These are phyloP conservation scores for Euphorbia schlechtendalii DNA, from an alignment of 441 rosid species.

Conservation along the genomic window DNA sequence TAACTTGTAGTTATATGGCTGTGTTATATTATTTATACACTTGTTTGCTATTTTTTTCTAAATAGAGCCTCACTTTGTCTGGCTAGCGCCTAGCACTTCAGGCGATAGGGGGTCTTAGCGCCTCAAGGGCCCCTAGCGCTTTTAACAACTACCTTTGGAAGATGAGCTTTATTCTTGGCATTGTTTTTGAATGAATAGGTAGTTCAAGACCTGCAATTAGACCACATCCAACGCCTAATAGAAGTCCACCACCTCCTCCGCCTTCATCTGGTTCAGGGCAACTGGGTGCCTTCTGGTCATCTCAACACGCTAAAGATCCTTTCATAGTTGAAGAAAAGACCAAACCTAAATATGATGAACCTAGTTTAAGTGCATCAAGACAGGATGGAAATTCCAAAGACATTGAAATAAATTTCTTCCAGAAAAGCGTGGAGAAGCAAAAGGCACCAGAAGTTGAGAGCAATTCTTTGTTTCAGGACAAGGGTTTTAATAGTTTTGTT, in stretches of 20 bases:
- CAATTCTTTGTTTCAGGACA: conserved; percentile 38
- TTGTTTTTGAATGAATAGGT: conserved; percentile 35
- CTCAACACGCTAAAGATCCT: conserved; percentile 64
- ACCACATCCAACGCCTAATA: conserved; percentile 57
- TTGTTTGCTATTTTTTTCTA: too few relatives aligned
- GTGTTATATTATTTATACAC: too few relatives aligned
- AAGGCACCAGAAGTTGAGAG: conserved; percentile 38
- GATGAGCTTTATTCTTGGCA: neutral
- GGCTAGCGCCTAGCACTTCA: too few relatives aligned
- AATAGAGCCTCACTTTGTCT: too few relatives aligned
- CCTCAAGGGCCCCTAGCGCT: too few relatives aligned
- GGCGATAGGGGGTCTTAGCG: too few relatives aligned
- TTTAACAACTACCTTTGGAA: too few relatives aligned
- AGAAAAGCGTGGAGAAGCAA: conserved; percentile 38
- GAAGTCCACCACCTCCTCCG: conserved; percentile 75
- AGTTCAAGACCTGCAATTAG: conserved; percentile 39
- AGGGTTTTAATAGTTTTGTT: conserved; percentile 62
- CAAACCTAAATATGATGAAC: conserved; percentile 57
- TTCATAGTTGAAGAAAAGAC: conserved; percentile 40
- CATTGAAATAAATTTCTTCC: conserved; percentile 42
- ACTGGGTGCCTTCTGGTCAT: conserved; percentile 92
- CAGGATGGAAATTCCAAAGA: conserved; percentile 45
- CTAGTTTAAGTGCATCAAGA: conserved; percentile 32
- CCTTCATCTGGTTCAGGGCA: conserved; percentile 45
- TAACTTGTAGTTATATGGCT: too few relatives aligned